These are phyloP conservation scores for Pilaira anomala DNA, from an alignment of 192 early-diverging fungal genomes.

Conservation along the genomic window DNA sequence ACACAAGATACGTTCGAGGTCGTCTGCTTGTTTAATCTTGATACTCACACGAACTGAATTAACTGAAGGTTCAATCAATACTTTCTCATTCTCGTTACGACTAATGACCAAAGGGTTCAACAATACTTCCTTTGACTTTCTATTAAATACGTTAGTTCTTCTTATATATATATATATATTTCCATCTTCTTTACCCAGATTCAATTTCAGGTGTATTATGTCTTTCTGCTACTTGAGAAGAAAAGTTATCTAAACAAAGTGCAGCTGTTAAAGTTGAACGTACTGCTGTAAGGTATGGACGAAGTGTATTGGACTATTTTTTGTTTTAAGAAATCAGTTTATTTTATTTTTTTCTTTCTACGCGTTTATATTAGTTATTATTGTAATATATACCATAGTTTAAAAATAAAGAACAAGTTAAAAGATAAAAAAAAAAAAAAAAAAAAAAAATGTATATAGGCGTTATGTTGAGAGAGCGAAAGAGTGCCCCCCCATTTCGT, in stretches of 20 bases:
- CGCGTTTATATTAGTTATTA: not conserved
- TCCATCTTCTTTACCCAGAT: slow-evolving; percentile 59
- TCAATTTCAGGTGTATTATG: slow-evolving; percentile 99
- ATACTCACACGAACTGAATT: slow-evolving; percentile 95
- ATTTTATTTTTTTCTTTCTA: no score
- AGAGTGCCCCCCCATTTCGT: no score
- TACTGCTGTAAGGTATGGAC: slow-evolving; percentile 92
- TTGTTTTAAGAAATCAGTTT: no score
- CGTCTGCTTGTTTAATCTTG: slow-evolving; percentile 97
- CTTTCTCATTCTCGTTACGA: slow-evolving; percentile 93
- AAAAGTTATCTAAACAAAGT: slow-evolving; percentile 95
- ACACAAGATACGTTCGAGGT: slow-evolving; percentile 89
- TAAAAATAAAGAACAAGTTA: not conserved
- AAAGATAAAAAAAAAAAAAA: not conserved
- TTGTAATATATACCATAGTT: not conserved
- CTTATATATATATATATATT: not conserved
- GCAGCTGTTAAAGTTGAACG: slow-evolving; percentile 91
- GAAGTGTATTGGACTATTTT: slow-evolving; percentile 91
- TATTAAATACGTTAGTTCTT: slow-evolving; percentile 1
- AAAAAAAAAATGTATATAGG: no score
- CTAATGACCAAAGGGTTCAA: slow-evolving; percentile 86
- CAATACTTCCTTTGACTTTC: slow-evolving; percentile 63
- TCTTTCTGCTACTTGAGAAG: slow-evolving; percentile 93
- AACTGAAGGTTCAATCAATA: slow-evolving; percentile 89
- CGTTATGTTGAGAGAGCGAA: no score